Conservation (phyloP, 2,329 filamentous ascomycete species). For the Emergomyces pasteurianus region DNA sequence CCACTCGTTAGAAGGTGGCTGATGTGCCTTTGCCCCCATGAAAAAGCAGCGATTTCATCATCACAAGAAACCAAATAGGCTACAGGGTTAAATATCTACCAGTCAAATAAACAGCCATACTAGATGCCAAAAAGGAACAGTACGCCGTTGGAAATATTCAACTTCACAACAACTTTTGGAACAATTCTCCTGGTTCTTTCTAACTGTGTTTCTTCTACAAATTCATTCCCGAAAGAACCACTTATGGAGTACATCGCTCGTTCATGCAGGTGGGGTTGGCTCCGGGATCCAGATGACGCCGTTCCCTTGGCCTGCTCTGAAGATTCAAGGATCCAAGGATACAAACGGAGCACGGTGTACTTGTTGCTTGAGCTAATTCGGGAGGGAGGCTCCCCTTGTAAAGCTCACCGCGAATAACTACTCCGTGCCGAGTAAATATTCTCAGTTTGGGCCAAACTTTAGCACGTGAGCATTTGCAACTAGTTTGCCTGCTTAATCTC, state of each 20-base stretch:
- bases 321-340: no score
- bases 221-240: not conserved
- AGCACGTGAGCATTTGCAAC: no score
- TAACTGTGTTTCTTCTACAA: not conserved
- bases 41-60: not conserved
- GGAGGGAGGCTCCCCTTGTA: no score
- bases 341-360: no score
- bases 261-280: not conserved
- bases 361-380: no score
- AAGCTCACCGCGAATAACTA: no score
- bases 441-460: no score
- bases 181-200: not conserved
- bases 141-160: not conserved
- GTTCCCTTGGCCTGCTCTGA: no score
- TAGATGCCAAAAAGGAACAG: no score
- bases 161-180: not conserved
- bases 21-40: not conserved
- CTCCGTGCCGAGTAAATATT: no score
- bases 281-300: not conserved
- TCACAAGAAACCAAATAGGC: not conserved
- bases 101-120: no score
- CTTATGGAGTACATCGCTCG: not conserved
- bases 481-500: no score
- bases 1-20: not conserved
- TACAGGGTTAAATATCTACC: not conserved